phyloP scores from a whole-genome alignment of 192 early-diverging fungal genomes.

The Coemansia sp. region DNA sequence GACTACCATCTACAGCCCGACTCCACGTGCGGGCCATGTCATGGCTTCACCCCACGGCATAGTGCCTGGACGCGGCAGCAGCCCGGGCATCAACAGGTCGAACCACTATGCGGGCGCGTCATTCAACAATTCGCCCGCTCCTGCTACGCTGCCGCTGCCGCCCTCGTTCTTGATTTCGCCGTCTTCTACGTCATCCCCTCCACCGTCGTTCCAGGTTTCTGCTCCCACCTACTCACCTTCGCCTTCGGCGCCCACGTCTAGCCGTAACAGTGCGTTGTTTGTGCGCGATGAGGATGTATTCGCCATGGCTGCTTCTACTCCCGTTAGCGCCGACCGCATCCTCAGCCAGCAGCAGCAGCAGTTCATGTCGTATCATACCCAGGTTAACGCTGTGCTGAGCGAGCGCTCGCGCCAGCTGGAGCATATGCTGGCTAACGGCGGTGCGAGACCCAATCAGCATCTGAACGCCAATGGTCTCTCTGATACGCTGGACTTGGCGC shows the following conservation, averaged over 20 bases:
- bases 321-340: conserved; percentile 8
- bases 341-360: conserved; percentile 11
- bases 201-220: background rate
- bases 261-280: background rate
- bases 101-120: conserved; percentile 48
- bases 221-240: background rate
- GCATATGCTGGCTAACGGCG: conserved; percentile 20
- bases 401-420: conserved; percentile 45
- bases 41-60: background rate
- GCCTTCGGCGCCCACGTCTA: background rate
- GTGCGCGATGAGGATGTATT: conserved; percentile 44
- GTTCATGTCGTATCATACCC: background rate
- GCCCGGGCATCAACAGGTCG: conserved; percentile 12
- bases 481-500: conserved; percentile 16
- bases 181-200: background rate
- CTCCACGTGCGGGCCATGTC: conserved; percentile 8
- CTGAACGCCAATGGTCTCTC: conserved; percentile 14
- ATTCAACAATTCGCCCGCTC: conserved; percentile 51
- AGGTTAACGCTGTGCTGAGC: conserved; percentile 15
- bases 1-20: conserved; percentile 8
- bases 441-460: background rate
- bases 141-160: conserved; percentile 43
- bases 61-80: conserved; percentile 10
- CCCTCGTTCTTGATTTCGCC: conserved; percentile 37
- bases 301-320: background rate